Conservation (phyloP, 2,329 filamentous ascomycete species). For the Catunica adiposa region DNA sequence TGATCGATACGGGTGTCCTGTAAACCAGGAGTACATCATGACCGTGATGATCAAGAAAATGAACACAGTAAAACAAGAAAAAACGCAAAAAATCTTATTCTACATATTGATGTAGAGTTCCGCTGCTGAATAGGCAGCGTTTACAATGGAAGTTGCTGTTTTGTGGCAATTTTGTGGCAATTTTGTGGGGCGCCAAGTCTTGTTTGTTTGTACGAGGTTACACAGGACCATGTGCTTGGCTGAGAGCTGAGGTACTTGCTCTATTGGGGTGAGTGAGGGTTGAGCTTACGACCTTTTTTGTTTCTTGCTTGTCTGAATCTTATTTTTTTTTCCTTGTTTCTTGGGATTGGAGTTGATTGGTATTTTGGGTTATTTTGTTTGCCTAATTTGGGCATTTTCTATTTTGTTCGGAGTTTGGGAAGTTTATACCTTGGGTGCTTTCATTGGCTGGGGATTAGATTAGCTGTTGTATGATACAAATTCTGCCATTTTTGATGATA, state of each 20-base stretch:
- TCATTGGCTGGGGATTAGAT: background rate
- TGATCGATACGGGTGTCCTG: conserved; percentile 95
- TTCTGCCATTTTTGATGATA: too few species aligned
- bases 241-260: background rate
- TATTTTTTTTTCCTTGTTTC: background rate
- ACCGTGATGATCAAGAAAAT: background rate
- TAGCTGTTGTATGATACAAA: background rate
- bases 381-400: background rate
- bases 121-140: background rate
- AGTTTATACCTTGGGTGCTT: background rate
- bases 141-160: background rate
- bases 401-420: background rate
- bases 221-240: background rate
- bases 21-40: conserved; percentile 23
- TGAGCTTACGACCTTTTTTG: background rate
- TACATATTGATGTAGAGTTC: background rate
- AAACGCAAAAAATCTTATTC: background rate
- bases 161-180: background rate
- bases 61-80: background rate
- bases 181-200: too few species aligned
- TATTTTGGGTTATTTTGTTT: background rate
- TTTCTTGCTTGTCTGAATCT: background rate
- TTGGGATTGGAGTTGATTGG: background rate
- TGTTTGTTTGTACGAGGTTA: background rate
- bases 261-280: background rate